A percentile compares a stretch with the other conserved stretches of the same genome.
These are phyloP conservation scores for Didymellaceae sp. DNA, from an alignment of 2,329 filamentous ascomycete species.

Conservation along the genomic window DNA sequence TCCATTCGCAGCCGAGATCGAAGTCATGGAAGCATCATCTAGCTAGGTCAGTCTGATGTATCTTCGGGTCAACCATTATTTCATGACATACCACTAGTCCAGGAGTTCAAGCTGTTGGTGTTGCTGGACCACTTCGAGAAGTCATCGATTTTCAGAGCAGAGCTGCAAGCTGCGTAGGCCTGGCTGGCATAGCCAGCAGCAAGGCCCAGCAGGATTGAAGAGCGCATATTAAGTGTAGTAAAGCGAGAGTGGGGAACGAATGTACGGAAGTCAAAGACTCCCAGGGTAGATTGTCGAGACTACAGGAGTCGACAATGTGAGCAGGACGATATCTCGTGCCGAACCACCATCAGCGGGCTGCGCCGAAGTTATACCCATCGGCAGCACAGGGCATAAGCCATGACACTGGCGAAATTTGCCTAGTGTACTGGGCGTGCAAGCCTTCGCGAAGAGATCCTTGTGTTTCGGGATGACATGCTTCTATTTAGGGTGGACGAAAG, in stretches of 20 bases:
- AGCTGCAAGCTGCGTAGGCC: conserved; percentile 45
- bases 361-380: conserved; percentile 32
- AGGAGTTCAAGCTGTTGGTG: conserved; percentile 44
- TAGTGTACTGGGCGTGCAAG: conserved; percentile 37
- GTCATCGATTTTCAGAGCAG: conserved; percentile 47
- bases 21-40: conserved; percentile 60
- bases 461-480: conserved; percentile 16
- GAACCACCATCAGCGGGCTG: conserved; percentile 11
- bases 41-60: background rate
- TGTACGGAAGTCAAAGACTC: conserved; percentile 48
- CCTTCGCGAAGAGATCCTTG: conserved; percentile 25
- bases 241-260: conserved; percentile 45
- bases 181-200: conserved; percentile 37
- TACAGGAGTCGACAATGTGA: conserved; percentile 25
- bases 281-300: conserved; percentile 30
- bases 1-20: conserved; percentile 52
- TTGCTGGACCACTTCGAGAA: conserved; percentile 48
- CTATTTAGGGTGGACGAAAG: conserved; percentile 28
- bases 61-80: too few relatives aligned
- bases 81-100: conserved; percentile 43
- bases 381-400: conserved; percentile 22
- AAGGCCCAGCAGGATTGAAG: conserved; percentile 41
- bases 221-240: conserved; percentile 36
- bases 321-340: conserved; percentile 32
- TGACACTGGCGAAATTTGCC: conserved; percentile 32